Evolutionary conservation across 208 protist species (phyloP), one percentile per base, ranked within the genome.

Genomic region (Phytomonas sp.): DNA sequence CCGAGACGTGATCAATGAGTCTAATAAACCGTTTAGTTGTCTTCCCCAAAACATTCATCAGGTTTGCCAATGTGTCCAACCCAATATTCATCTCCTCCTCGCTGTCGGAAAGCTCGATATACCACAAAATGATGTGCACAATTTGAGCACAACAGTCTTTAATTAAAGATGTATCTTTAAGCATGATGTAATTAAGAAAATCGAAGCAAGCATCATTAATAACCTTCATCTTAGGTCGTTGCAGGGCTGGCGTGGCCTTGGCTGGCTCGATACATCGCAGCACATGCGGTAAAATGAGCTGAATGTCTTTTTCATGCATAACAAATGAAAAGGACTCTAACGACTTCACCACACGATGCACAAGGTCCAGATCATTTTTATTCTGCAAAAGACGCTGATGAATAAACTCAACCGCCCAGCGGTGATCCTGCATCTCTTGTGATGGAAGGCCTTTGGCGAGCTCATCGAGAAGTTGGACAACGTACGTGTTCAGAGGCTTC

Each of bases 401-500:
- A 73, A 94, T 92, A 73, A 94, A 96, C 78, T 92, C 88, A n/a
- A 94, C 81, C 31, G 91, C 84, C 88, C 91, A 96, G 5, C 88
- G 75, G 73, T 92, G 81, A n/a, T 86, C 87, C 65, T 59, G 49
- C 85, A 94, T 94, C 70, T 96, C 87, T 65, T 92, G 86, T 29
- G 86, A 79, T 4, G 91, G 87, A 29, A 96, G 74, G 40, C 79
- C 78, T 29, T 83, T 79, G 4, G 88, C 91, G 0, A 96, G 81
- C 45, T 82, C 85, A 74, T 94, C 88, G 1, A 96, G 77, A 29
- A 96, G 72, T 79, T 96, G 83, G 36, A 96, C 88, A 5, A 96
- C 88, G 69, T 83, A 81, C 56, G 83, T 79, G 81, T 84, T 94
- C 36, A 91, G 80, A 6, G 91, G 91, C 37, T 86, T 88, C 73